Base-by-base conservation (phyloP, 2,329 filamentous ascomycete genomes). In the Neonectria ditissima region DNA sequence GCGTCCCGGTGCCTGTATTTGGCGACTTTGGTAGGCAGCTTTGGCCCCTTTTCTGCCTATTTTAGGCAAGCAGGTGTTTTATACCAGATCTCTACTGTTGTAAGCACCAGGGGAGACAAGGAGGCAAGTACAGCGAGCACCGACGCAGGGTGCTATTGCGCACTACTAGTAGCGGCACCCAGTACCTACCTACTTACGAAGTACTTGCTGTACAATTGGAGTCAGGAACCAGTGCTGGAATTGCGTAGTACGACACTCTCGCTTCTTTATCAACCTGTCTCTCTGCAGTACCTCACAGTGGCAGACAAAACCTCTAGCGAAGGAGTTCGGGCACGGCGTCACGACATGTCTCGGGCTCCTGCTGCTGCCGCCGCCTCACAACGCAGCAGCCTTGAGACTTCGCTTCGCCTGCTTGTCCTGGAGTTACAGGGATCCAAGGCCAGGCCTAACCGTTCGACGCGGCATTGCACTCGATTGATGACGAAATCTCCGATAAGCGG, bases 401-500 rank as follows among this genome's bases (percentile, higher is more conserved):
- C 16, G 26, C 50, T 37, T 20, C 32, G 39, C n/a, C n/a, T n/a
- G 24, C 45, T 57, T 26, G 43, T 28, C 43, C 48, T 45, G 26
- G 48, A 45, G 22, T 28, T 37, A 51, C 60, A 62, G 55, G 60
- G 63, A 65, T 51, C 44, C 48, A 57, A 55, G 55, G 55, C 60
- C 60, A 28, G 60, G 59, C 57, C 13, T 14, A 37, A 37, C 34
- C 5, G 34, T 37, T 58, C 39, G 24, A 55, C 58, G 52, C 52
- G 43, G 62, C 45, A 61, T 62, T 52, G 52, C 47, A 59, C 65
- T 65, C 57, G 62, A 63, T 61, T 60, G 51, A 68, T 68, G 65
- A 71, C 69, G 61, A 72, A 73, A 72, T 73, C 67, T 65, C 70
- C 70, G 70, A 72, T 73, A 71, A 73, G 70, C 65, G 69, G 69